Evolutionary conservation across 108 stramenopile genomes (phyloP), one percentile per base, ranked within the genome.

Genomic region (Cyclotella baltica): DNA sequence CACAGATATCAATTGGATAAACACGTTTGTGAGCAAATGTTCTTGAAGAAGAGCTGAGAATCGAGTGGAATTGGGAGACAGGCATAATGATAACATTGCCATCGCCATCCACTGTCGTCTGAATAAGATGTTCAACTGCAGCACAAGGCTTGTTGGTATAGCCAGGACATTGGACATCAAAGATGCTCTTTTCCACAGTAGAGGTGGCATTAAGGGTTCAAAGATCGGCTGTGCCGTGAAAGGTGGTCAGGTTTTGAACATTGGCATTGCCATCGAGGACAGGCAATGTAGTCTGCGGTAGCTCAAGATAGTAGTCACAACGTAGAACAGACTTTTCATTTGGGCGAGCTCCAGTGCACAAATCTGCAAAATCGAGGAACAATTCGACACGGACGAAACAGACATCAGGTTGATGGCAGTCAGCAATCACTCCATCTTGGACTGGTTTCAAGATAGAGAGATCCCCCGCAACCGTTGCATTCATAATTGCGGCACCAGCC

Each of bases 141-240:
- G 58, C 58, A 20, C 30, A 28, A 61, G 58, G 58, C 58, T 61
- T 61, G 58, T 33, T 61, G 8, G 58, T 33, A 61, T 61, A 61
- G 8, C 29, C 29, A 20, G 58, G 58, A 28, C 58, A 61, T 10
- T 30, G 28, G 9, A 6, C 8, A 27, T 4, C 13, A 33, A 61
- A 61, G 29, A 61, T 19, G 19, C 9, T 30, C 9, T 3, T 30
- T 30, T 33, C 30, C 30, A 30, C 18, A 5, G 20, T 31, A 20
- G 10, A 10, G 5, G 58, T 30, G 5, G 5, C 31, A 61, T 61
- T 28, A 27, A 61, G 27, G 6, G 28, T 15, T 6, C 70, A 37
- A 16, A 58, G 56, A 28, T 71, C 57, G 4, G 33, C 56, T 2
- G 70, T 37, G 2, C 70, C 70, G 4, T 37, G 56, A 19, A 34